These are phyloP conservation scores for Ogataea angusta DNA, from an alignment of 805 yeast species.

Conservation along the genomic window DNA sequence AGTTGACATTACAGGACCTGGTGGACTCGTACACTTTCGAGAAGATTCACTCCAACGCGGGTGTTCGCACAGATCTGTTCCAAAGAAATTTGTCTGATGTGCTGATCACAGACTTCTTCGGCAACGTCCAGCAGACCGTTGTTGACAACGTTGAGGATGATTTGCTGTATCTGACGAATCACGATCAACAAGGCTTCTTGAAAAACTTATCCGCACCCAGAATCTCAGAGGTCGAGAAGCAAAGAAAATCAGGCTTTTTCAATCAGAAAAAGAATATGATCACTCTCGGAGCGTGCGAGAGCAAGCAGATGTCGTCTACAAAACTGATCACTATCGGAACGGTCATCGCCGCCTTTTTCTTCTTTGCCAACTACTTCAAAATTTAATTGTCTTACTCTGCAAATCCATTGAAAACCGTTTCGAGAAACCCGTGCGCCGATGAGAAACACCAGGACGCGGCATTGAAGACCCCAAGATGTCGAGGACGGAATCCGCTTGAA, in stretches of 20 bases:
- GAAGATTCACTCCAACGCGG: constrained; percentile 87
- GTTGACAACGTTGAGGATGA: constrained; percentile 52
- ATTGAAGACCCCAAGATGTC: constrained; percentile 7
- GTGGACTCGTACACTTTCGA: constrained; percentile 82
- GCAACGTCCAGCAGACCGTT: constrained; percentile 79
- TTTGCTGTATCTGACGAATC: constrained; percentile 36
- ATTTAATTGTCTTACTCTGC: constrained; percentile 5
- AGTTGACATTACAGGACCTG: constrained; percentile 73
- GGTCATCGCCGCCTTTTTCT: not conserved
- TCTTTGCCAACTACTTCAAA: constrained; percentile 7
- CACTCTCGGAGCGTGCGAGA: constrained; percentile 1
- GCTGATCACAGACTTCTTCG: constrained; percentile 87
- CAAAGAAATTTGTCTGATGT: constrained; percentile 65
- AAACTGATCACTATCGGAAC: not conserved
- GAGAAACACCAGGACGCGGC: constrained; percentile 6
- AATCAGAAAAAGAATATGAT: constrained; percentile 10
- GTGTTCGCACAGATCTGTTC: constrained; percentile 82
- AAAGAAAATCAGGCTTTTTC: not conserved
- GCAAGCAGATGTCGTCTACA: not conserved
- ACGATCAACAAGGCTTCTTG: constrained; percentile 28
- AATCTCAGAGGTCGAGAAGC: not conserved
- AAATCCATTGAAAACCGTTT: constrained; percentile 14
- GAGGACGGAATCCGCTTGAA: constrained; percentile 10
- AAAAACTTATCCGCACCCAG: not conserved
- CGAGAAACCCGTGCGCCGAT: constrained; percentile 14